Base-by-base conservation (phyloP, 1,284 basidiomycete species). In the Pseudozyma sp. region DNA sequence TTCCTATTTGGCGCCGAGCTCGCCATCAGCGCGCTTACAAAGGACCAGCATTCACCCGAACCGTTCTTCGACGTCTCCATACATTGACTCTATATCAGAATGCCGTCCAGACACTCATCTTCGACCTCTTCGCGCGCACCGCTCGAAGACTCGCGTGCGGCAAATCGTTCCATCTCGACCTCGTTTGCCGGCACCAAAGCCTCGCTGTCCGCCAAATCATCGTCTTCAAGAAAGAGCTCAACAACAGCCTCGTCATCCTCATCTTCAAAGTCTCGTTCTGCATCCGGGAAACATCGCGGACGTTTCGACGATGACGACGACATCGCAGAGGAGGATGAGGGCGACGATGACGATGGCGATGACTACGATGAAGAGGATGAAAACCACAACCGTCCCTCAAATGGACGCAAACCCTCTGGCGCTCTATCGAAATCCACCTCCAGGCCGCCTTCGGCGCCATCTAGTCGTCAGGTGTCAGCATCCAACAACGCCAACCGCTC, bases 241-340 rank as follows among this genome's bases (percentile, higher is more conserved):
- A 50, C 62, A 9, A 50, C 59, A 6, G 56, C 11, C 9, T 44
- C 43, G n/a, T 24, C 17, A 48, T 53, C 64, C 3, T 61, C 65
- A 11, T 68, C 70, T 7, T 57, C 65, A 42, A 68, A 65, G 29
- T 54, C 61, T 24, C 70, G 70, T 14, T 64, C 70, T 13, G 54
- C 70, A n/a, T 73, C 70, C 4, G 61, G 13, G 17, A 73, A 62
- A 31, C 47, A 68, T n/a, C 60, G 61, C 10, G 56, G 65, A n/a
- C 70, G 70, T 9, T 73, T 73, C 61, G 70, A 73, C 35, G 65
- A 73, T 39, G 70, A 73, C 31, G 70, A 73, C 17, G 65, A 73
- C 29, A 73, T 73, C 31, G 54, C 51, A 55, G 60, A 73, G 35
- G 54, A 65, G 16, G 65, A 65, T 17, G 39, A 70, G 8, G 52